Evolutionary conservation across 148 eudicot genomes (phyloP), one percentile per base, ranked within the genome.

Genomic region (Nyssa sinensis): DNA sequence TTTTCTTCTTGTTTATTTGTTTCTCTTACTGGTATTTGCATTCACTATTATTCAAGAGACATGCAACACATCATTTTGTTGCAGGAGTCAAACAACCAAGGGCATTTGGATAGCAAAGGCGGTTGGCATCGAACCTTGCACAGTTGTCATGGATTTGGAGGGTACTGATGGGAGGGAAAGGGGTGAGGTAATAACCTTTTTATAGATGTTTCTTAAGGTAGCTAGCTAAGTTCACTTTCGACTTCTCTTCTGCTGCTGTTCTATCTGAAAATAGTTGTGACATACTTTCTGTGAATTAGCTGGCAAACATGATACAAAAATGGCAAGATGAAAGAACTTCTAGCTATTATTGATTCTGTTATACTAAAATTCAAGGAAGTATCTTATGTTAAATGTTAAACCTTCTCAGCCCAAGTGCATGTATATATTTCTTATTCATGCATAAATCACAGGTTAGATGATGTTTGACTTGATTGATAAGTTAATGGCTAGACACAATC

Each of bases 101-200:
- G 89, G 89, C 8, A 70, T 85, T 65, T 85, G 88, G 88, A 76
- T 86, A 74, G 89, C 89, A 10, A 78, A 77, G 47, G 86, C 82
- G 62, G 81, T 77, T 65, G 81, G 79, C 12, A 83, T 86, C 62
- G 87, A 86, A 69, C 86, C 89, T 19, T 79, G 77, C 24, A 86
- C 89, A 1, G 57, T 83, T 35, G 87, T 86, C 69, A 76, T 86
- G 81, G 89, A 86, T 75, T 74, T 86, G 74, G 89, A 83, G 86
- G 89, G 89, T 32, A 83, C 84, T 24, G 89, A 86, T 81, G 85
- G 89, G 30, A 77, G 87, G 70, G 89, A 86, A 72, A 81, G 87
- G 75, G 89, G 89, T 29, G 89, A 86, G 86, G 89, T 86, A 68
- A 33, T 75, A 41, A 70, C 25, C 55, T 64, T 47, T 39, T 23